Base-by-base conservation (phyloP, 768 basidiomycete species). In the Podaxis carcinomalis region DNA sequence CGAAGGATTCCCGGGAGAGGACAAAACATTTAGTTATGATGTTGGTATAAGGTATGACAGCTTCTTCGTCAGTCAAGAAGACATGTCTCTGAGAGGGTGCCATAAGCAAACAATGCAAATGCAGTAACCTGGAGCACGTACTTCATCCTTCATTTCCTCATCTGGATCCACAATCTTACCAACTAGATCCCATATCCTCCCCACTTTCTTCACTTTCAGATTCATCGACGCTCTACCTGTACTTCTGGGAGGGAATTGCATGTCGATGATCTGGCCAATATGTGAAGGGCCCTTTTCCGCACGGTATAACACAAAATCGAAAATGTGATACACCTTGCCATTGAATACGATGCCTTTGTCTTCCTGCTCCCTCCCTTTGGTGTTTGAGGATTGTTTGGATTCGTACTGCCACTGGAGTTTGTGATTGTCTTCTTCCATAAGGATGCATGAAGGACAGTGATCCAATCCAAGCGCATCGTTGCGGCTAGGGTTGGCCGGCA, bases 251-350 rank as follows among this genome's bases (percentile, higher is more conserved):
- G 23, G 47, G 13, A 53, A 10, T 23, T 35, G 25, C 28, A 54
- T 47, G n/a, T 63, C 62, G n/a, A 63, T 37, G 11, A 61, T 61
- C 44, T 61, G 59, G 5, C 59, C 59, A 19, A 61, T 55, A 35
- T 61, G 28, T 9, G 59, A 54, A 25, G 59, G 81, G 0, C 86
- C 86, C 1, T 74, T 63, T 0, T 75, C 69, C 0, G 79, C 76
- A 19, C 68, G 73, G 67, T 86, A 80, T 4, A 86, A 73, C 4
- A 84, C 82, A 62, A 82, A 89, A 39, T 92, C 90, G 46, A 84
- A 71, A 0, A 75, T 52, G 57, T 93, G 91, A 63, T 86, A 92
- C 0, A 71, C 71, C 1, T 73, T 64, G 0, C 82, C 83, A 9
- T 70, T 69, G 25, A 89, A 61, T 0, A 83, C 87, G 19, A 70